phyloP scores from a whole-genome alignment of 176 grass and related monocot genomes.

The Zea mays region DNA sequence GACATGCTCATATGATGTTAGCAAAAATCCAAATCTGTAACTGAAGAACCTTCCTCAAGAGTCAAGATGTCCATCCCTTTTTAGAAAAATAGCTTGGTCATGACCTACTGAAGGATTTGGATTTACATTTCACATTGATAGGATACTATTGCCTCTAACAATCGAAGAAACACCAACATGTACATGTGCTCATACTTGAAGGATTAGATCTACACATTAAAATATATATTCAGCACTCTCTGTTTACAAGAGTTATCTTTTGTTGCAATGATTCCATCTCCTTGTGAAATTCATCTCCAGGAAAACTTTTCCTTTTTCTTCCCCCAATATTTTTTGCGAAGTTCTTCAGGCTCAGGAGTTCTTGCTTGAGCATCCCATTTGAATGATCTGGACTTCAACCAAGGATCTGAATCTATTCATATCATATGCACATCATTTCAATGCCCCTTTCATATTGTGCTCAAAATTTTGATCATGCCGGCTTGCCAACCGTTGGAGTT shows the following conservation, averaged over 20 bases:
- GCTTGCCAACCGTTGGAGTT: slow-evolving; percentile 63
- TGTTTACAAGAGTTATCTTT: slow-evolving; percentile 8
- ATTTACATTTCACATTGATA: slow-evolving; percentile 23
- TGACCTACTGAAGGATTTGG: slow-evolving; percentile 1
- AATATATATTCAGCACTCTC: not conserved
- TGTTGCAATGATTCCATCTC: slow-evolving; percentile 4
- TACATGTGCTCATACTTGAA: slow-evolving; percentile 27
- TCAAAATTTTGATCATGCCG: slow-evolving; percentile 51
- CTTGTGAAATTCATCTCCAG: not conserved
- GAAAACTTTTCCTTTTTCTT: not conserved
- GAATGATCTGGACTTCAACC: slow-evolving; percentile 17
- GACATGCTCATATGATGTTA: not conserved
- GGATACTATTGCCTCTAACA: not conserved
- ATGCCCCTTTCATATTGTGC: slow-evolving; percentile 45
- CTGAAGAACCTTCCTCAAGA: not conserved
- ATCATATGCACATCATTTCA: slow-evolving; percentile 48
- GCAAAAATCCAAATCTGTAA: not conserved
- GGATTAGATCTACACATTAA: not conserved
- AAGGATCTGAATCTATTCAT: slow-evolving; percentile 20
- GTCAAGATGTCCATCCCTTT: not conserved
- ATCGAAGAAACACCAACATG: not conserved
- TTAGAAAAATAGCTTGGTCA: slow-evolving; percentile 3
- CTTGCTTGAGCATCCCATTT: not conserved
- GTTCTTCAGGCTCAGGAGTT: not conserved
- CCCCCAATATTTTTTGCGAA: not conserved